Evolutionary conservation across 1,139 yeast genomes (phyloP), one percentile per base, ranked within the genome.

Genomic region (Saccharomyces uvarum): DNA sequence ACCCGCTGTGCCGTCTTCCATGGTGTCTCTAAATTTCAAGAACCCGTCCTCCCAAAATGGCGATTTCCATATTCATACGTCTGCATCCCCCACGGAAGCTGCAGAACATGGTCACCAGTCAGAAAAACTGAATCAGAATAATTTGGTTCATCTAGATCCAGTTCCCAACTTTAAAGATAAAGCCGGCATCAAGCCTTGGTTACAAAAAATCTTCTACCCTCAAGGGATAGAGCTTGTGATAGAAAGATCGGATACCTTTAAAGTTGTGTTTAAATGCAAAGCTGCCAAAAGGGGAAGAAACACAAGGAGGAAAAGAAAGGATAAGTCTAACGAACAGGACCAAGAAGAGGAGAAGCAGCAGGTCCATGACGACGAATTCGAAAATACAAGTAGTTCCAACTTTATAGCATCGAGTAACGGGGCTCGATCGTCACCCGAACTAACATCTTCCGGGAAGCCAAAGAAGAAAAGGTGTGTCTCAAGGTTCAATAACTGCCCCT

Each of bases 181-280:
- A 59, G 67, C 73, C 42, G 81, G 78, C 32, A 82, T 85, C 61
- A 85, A 85, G 67, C 88, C 89, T 1, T 85, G 90, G 90, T 67
- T 85, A 49, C 84, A 76, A 62, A 71, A 76, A 44, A 72, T 73
- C 54, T 70, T 78, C 50, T 71, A 73, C 21, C 72, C 76, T 8
- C 75, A 77, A 54, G 87, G 88, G 1, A 79, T 85, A 42, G 75
- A 76, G 54, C 74, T 85, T 16, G 90, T 83, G 4, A 84, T 84
- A 56, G 90, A 84, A 68, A 72, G 93, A 53, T 82, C 88, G 0
- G 93, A 85, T 66, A 77, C 79, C 44, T 73, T 80, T 50, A 85
- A 85, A 68, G 83, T 84, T 46, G 84, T 85, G 16, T 85, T 85
- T 72, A 81, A 83, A 63, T 85, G 93, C 66, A 84, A 83, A 65